Evolutionary conservation across 2,329 filamentous ascomycete genomes (phyloP), one percentile per base, ranked within the genome.

Genomic region (Alternaria dauci): DNA sequence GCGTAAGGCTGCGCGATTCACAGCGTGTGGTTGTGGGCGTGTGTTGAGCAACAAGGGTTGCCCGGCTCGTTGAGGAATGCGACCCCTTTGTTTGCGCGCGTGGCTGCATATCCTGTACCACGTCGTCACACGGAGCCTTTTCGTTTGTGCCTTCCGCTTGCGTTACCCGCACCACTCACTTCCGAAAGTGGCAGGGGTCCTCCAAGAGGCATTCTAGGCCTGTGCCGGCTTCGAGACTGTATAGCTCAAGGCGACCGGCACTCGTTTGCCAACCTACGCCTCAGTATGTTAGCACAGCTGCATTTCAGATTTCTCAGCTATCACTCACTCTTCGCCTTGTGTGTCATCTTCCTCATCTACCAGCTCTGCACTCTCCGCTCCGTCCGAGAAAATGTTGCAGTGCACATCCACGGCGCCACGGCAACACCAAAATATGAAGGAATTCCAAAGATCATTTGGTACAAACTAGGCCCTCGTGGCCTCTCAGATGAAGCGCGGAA

Each of bases 381-480:
- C 6, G 39, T 39, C 52, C 42, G 8, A n/a, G 32, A 25, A 3
- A 25, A 14, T 3, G 25, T 50, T 30, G 46, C 46, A 5, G 30
- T 36, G 2, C 46, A 23, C 30, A 25, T 26, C 16, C 12, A 50
- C 16, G 30, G 20, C 25, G n/a, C 14, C 7, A 34, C 23, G 8
- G 14, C 39, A 34, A 26, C 41, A 3, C 52, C 52, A 25, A 38
- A 53, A 16, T 23, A 53, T 36, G 41, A 46, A n/a, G 50, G 52
- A 18, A 73, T 79, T 52, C 70, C 77, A 8, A 66, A 73, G 54
- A 77, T 70, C 20, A 59, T 80, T 32, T 80, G 78, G 79, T 80
- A 79, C 60, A 81, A 81, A 58, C 65, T 79, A 5, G 78, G 76
- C 0, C 74, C 77, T 0, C 74, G 69, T 28, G 79, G 78, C 9